phyloP scores from a whole-genome alignment of 2,329 filamentous ascomycete species.

The Fusarium odoratissimum region DNA sequence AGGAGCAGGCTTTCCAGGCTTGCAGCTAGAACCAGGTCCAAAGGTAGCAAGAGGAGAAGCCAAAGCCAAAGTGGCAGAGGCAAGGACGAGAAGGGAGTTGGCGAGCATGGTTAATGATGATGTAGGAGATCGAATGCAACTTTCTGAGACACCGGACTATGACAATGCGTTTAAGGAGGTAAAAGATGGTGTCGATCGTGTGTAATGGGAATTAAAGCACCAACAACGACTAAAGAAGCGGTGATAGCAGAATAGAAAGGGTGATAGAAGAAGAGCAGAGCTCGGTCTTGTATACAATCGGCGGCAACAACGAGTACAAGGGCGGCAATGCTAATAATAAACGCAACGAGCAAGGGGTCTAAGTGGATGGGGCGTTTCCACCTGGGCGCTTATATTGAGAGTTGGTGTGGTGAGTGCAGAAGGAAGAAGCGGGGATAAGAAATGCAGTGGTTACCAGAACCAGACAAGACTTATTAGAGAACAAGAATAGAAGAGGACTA shows the following conservation, averaged over 20 bases:
- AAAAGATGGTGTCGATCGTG: slow-evolving; percentile 37
- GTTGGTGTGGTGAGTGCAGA: slow-evolving; percentile 36
- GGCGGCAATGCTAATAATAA: slow-evolving; percentile 48
- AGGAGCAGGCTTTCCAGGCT: slow-evolving; percentile 32
- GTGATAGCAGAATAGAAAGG: slow-evolving; percentile 9
- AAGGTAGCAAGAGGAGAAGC: slow-evolving; percentile 44
- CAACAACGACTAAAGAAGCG: slow-evolving; percentile 31
- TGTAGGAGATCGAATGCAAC: slow-evolving; percentile 15
- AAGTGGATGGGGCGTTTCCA: slow-evolving; percentile 41
- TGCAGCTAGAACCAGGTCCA: slow-evolving; percentile 33
- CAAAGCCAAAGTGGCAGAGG: slow-evolving; percentile 49
- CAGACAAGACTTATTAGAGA: background rate
- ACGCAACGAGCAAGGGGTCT: slow-evolving; percentile 36
- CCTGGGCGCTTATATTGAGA: slow-evolving; percentile 44
- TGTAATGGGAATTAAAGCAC: slow-evolving; percentile 10
- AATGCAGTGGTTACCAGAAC: slow-evolving; percentile 14
- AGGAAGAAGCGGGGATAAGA: slow-evolving; percentile 22
- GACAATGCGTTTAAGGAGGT: slow-evolving; percentile 16
- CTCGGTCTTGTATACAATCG: slow-evolving; percentile 26
- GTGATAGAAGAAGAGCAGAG: slow-evolving; percentile 18
- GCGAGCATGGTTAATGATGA: slow-evolving; percentile 47
- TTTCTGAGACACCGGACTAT: slow-evolving; percentile 23
- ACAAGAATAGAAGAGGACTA: slow-evolving; percentile 8
- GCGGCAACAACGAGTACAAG: slow-evolving; percentile 35
- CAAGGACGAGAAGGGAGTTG: slow-evolving; percentile 50